Base-by-base conservation (phyloP, 1,139 yeast species). In the Ogataea hybrid region DNA sequence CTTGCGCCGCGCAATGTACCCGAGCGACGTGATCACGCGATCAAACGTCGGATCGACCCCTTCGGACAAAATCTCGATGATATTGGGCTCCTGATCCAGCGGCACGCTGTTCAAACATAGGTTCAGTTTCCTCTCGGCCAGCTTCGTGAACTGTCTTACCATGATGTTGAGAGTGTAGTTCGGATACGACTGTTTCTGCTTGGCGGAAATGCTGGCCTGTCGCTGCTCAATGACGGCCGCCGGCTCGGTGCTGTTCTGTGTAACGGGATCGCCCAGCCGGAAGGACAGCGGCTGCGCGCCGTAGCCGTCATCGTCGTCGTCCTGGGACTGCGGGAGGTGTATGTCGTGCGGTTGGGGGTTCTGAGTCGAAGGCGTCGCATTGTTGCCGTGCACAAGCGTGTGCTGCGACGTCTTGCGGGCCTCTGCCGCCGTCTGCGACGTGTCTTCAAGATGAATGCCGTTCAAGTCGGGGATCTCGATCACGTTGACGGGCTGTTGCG, bases 81-180 rank as follows among this genome's bases (percentile, higher is more conserved):
- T 81, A 14, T 89, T 88, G 0, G 96, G 94, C 54, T 88, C 96
- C 15, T 79, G 75, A 39, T 73, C 79, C 12, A 81, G 61, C 0
- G 95, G 79, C 44, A 76, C 78, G 22, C 59, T 56, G 28, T 83
- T 82, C 33, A 87, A 67, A 57, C 96, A 87, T 35, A 79, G 57
- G 51, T 83, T 84, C 44, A 92, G 70, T 58, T 90, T 90, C 35
- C 89, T 69, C 61, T 94, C 98, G 0, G 97, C 95, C 54, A 83
- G 84, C 48, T 97, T 81, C 9, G 94, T 96, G 67, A 94, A 92
- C 65, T 89, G 96, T 3, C 98, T 88, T 62, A 94, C 94, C 30
- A 94, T 73, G 25, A 94, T 89, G 63, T 94, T 97, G 46, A 92
- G 69, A 0, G 98, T 94, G 60, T 92, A 92, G 56, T 90, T 97